Base-by-base conservation (phyloP, 2,329 filamentous ascomycete genomes). In the Lachnellula suecica region DNA sequence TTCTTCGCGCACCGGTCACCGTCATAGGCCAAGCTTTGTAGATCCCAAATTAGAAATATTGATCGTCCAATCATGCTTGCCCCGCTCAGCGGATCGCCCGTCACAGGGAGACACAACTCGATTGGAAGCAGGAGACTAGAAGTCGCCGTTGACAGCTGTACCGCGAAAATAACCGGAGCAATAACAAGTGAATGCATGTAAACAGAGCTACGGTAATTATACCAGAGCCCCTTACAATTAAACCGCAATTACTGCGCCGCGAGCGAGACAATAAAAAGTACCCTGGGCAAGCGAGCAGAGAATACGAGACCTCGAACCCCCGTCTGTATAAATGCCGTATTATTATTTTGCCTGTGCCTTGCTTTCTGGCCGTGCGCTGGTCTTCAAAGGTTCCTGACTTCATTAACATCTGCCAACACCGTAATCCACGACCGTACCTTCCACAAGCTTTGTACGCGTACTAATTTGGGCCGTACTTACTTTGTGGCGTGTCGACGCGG, bases 21-120 rank as follows among this genome's bases (percentile, higher is more conserved):
- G 31, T 38, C 44, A 47, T 47, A 47, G 44, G 44, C 44, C 34
- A 38, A 47, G 27, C 3, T 24, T n/a, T 27, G 40, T 25, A 47
- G 38, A 34, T 49, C 19, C 47, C 38, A 19, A 49, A 49, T 44
- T 43, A 49, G 40, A 44, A 40, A 23, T 3, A 20, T 8, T 8
- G 11, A 31, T n/a, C 31, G 1, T 9, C 44, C 44, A 47, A 47
- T 47, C 44, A 37, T 25, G 44, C n/a, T n/a, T n/a, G n/a, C n/a
- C n/a, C n/a, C n/a, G n/a, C 22, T 17, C 10, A 24, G 20, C 22
- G 31, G 22, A 45, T 38, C 17, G 31, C 9, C 17, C 34, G 5
- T 37, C 34, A 37, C 34, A 37, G 15, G 17, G 8, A 5, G 15
- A 37, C n/a, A n/a, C n/a, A n/a, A n/a, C n/a, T n/a, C n/a, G n/a